These are phyloP conservation scores for Ophiocordyceps sinensis DNA, from an alignment of 2,329 filamentous ascomycete species.

Conservation along the genomic window DNA sequence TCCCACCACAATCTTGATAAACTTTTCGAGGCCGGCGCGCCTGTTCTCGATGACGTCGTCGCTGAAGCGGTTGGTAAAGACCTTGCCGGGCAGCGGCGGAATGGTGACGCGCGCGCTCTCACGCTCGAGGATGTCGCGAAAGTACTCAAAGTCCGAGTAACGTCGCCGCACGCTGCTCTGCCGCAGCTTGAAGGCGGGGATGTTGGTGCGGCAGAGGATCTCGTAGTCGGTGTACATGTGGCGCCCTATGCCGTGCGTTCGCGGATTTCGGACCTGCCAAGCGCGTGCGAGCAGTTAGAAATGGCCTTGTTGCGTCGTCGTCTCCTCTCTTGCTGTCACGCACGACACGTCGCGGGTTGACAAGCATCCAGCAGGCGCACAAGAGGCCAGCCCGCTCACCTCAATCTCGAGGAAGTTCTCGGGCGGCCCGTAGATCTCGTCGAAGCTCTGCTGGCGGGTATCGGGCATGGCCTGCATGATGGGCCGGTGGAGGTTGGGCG, in stretches of 20 bases:
- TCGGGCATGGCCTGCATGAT: constrained; percentile 54
- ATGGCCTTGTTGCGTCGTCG: not conserved
- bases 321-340: too few species aligned
- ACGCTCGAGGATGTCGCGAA: constrained; percentile 93
- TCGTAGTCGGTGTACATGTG: constrained; percentile 99
- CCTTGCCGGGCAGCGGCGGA: constrained; percentile 87
- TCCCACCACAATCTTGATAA: constrained; percentile 92
- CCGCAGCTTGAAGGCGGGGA: constrained; percentile 94
- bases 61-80: constrained; percentile 95
- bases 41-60: constrained; percentile 97
- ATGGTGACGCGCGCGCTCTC: constrained; percentile 92
- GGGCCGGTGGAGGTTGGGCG: constrained; percentile 26
- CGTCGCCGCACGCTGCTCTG: constrained; percentile 77
- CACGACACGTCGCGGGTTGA: too few species aligned
- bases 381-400: constrained; percentile 28
- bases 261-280: constrained; percentile 71
- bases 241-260: constrained; percentile 86
- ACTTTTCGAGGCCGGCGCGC: constrained; percentile 81
- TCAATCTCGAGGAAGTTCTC: constrained; percentile 99
- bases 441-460: constrained; percentile 83
- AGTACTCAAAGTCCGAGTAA: constrained; percentile 98
- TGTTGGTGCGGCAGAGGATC: constrained; percentile 95
- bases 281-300: not conserved
- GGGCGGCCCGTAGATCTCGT: constrained; percentile 96
- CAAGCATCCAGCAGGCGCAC: too few species aligned